These are phyloP conservation scores for Cadophora gregata DNA, from an alignment of 2,329 filamentous ascomycete species.

Conservation along the genomic window DNA sequence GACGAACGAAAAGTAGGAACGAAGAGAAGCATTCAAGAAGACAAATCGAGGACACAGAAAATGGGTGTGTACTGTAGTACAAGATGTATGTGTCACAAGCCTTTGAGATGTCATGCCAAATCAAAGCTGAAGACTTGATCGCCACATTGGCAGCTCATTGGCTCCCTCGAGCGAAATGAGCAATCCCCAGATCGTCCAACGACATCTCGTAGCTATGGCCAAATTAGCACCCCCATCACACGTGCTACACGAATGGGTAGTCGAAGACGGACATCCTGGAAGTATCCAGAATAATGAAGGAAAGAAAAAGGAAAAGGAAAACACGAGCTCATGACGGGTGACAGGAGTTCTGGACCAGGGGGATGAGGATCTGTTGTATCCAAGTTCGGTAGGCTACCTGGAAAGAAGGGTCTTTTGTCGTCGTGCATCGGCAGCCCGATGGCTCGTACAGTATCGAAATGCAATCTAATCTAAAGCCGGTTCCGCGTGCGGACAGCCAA, in stretches of 20 bases:
- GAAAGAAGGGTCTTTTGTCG: neutral
- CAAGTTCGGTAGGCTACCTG: neutral
- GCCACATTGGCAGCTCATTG: neutral
- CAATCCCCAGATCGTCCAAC: neutral
- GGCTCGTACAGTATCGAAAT: neutral
- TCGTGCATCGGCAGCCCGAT: neutral
- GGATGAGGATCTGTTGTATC: neutral
- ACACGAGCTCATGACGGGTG: neutral
- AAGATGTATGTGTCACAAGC: neutral
- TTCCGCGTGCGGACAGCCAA: no score
- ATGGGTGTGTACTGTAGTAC: neutral
- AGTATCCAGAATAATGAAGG: neutral
- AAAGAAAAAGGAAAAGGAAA: neutral
- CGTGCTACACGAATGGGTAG: neutral
- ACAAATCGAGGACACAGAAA: neutral
- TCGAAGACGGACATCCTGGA: neutral
- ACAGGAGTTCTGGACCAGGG: neutral
- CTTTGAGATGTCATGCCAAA: neutral
- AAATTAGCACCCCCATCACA: neutral
- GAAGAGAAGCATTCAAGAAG: neutral
- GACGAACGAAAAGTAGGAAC: neutral
- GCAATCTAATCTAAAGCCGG: neutral
- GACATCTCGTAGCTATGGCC: neutral
- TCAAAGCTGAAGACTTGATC: neutral
- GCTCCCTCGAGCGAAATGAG: neutral